phyloP scores from a whole-genome alignment of 1,139 yeast species.

The Candida buenavistaensis region DNA sequence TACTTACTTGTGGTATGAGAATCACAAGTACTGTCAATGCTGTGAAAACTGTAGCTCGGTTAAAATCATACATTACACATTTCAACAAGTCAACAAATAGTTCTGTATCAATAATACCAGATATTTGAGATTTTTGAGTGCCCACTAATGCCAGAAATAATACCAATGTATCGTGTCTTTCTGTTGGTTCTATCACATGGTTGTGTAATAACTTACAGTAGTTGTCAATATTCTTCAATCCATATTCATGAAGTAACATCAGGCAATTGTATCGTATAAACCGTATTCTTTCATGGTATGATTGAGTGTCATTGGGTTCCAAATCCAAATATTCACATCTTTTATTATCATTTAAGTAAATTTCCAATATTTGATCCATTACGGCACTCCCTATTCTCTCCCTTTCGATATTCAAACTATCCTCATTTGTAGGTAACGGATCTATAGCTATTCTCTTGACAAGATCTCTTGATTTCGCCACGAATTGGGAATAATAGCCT shows the following conservation, averaged over 20 bases:
- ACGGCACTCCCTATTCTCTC: constrained; percentile 24
- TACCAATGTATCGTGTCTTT: constrained; percentile 37
- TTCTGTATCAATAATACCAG: constrained; percentile 34
- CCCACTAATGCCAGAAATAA: constrained; percentile 31
- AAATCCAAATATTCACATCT: constrained; percentile 20
- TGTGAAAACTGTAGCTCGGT: constrained; percentile 41
- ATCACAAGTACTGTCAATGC: constrained; percentile 49
- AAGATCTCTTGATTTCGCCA: constrained; percentile 43
- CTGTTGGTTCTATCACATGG: constrained; percentile 26
- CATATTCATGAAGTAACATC: constrained; percentile 40
- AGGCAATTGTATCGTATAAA: constrained; percentile 48
- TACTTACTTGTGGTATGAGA: constrained; percentile 55
- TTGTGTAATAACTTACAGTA: constrained; percentile 36
- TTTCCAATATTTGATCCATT: constrained; percentile 29
- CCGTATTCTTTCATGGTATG: constrained; percentile 47
- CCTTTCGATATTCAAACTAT: constrained; percentile 23
- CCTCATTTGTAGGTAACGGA: constrained; percentile 26
- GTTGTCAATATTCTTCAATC: constrained; percentile 28
- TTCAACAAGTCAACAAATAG: constrained; percentile 43
- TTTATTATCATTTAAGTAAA: constrained; percentile 24
- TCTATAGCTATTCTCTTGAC: constrained; percentile 33
- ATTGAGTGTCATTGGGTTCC: constrained; percentile 28
- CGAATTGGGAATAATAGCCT: constrained; percentile 45
- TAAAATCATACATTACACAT: constrained; percentile 46
- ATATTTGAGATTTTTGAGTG: constrained; percentile 30